These are phyloP conservation scores for Trebouxia sp. DNA, from an alignment of 139 green algal species.

Conservation along the genomic window DNA sequence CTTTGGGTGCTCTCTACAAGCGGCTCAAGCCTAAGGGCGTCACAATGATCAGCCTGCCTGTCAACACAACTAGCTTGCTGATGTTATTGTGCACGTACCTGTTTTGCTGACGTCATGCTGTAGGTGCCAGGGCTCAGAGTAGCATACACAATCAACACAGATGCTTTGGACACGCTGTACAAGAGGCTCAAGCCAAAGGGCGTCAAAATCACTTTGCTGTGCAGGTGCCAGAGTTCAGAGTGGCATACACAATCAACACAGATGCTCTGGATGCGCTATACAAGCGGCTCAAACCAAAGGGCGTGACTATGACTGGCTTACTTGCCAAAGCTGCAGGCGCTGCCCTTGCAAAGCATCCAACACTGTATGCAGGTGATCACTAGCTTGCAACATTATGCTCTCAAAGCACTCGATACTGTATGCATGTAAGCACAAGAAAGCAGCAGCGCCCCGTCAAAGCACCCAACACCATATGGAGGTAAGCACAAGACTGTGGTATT, in stretches of 20 bases:
- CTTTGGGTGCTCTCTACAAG: slow-evolving; percentile 95
- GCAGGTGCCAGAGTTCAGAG: slow-evolving; percentile 94
- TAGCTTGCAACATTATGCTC: not conserved
- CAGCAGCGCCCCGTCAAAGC: too few relatives aligned
- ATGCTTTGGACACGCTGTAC: slow-evolving; percentile 95
- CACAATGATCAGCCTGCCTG: slow-evolving; percentile 96
- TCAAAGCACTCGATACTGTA: not conserved
- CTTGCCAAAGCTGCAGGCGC: slow-evolving; percentile 92
- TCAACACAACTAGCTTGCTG: slow-evolving; percentile 74
- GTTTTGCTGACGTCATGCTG: not conserved
- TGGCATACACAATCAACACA: slow-evolving; percentile 90
- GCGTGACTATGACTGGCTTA: slow-evolving; percentile 97
- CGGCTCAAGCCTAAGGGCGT: slow-evolving; percentile 97
- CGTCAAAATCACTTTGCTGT: slow-evolving; percentile 48
- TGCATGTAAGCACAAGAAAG: too few relatives aligned
- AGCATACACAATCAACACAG: slow-evolving; percentile 88
- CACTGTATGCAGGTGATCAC: slow-evolving; percentile 81
- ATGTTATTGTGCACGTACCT: not conserved
- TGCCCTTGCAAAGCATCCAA: slow-evolving; percentile 88
- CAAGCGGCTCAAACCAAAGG: slow-evolving; percentile 95
- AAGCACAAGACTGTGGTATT: too few relatives aligned
- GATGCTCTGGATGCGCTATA: slow-evolving; percentile 95
- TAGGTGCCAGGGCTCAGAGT: slow-evolving; percentile 96
- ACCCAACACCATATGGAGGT: too few relatives aligned
- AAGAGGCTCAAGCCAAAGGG: slow-evolving; percentile 96